Evolutionary conservation across 208 protist species (phyloP), one percentile per base, ranked within the genome.

Genomic region (Crithidia brevicula): DNA sequence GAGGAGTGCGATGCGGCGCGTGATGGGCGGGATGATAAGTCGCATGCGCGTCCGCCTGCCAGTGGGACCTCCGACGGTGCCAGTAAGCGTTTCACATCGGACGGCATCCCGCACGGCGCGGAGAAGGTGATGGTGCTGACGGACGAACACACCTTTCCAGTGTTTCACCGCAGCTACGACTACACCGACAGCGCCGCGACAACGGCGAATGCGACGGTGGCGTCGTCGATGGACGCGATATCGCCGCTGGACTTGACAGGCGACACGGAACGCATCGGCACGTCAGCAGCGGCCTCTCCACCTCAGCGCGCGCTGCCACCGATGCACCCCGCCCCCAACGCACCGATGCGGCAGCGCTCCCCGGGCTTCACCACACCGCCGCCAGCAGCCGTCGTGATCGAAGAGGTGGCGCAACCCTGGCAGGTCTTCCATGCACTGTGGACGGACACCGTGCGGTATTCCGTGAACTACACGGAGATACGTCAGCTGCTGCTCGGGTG

Each of bases 401-500:
- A 57, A 20, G 60, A 67, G 33, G 38, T 65, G 25, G 38, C 38
- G 25, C 65, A 69, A 33, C 56, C 73, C 9, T 86, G 74, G 68
- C 46, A 54, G 38, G 67, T 69, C 25, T 23, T 86, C 13, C 56
- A 68, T 25, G 43, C 46, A 8, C 33, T 86, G 11, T 86, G 81
- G 81, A 50, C 66, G 3, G 81, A 86, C 65, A 67, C 58, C 28
- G 72, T 83, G 40, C 81, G 81, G 11, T 86, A 86, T 63, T 69
- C 72, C 16, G 77, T 77, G 23, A 83, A 79, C 47, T 53, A 64
- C 47, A 57, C 59, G 15, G 73, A 86, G 52, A 52, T 83, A 18
- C 69, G 70, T 0, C 49, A 72, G 52, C 69, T 80, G 25, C 71
- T 85, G 58, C 56, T 81, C n/a, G 49, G 62, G 20, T 77, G 65